Evolutionary conservation across 495 filamentous ascomycete species (phyloP).

Genomic region (Cercophora sp.): DNA sequence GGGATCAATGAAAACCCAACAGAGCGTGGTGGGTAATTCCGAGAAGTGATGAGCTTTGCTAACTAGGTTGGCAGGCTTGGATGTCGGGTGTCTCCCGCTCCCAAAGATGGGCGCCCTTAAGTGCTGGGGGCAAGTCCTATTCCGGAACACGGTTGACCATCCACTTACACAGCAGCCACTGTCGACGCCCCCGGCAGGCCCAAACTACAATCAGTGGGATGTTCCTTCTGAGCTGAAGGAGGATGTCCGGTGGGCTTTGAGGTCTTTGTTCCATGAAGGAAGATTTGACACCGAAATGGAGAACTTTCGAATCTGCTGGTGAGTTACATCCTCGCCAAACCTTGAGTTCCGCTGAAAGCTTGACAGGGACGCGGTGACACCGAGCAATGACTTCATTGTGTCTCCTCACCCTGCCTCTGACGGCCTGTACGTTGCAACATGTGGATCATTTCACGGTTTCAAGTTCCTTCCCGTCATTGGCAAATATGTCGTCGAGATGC

Average conservation of each 20-base stretch:
- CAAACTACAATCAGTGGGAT: slow-evolving; percentile 47
- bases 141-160: slow-evolving; percentile 42
- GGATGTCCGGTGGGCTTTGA: slow-evolving; percentile 26
- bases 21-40: slow-evolving; percentile 7
- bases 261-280: slow-evolving; percentile 21
- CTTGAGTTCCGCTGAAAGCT: background rate
- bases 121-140: slow-evolving; percentile 50
- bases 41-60: too few relatives aligned
- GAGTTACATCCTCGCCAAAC: background rate
- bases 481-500: slow-evolving; percentile 54
- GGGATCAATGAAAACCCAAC: slow-evolving; percentile 30
- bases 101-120: slow-evolving; percentile 44
- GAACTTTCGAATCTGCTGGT: slow-evolving; percentile 38
- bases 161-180: slow-evolving; percentile 23
- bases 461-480: slow-evolving; percentile 57
- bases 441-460: slow-evolving; percentile 44
- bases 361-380: slow-evolving; percentile 29
- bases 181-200: slow-evolving; percentile 45
- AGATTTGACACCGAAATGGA: slow-evolving; percentile 12
- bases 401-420: slow-evolving; percentile 45
- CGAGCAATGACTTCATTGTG: slow-evolving; percentile 50
- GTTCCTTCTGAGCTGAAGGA: slow-evolving; percentile 33
- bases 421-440: slow-evolving; percentile 38
- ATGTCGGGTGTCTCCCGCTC: slow-evolving; percentile 31
- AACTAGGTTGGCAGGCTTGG: background rate